Evolutionary conservation across 116 monocot species (phyloP).

Genomic region (Iris pallida): DNA sequence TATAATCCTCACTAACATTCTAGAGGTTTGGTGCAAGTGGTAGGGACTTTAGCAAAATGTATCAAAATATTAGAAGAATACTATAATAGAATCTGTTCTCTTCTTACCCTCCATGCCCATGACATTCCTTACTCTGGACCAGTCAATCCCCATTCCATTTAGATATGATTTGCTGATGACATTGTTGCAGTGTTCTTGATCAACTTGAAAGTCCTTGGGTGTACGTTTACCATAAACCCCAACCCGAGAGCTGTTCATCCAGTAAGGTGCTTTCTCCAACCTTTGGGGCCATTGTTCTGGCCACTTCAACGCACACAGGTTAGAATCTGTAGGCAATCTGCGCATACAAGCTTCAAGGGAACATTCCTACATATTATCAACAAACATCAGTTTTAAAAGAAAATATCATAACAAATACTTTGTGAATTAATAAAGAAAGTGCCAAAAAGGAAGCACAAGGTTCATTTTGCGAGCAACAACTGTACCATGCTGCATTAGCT

Average conservation of each 20-base stretch:
- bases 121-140: slow-evolving; percentile 25
- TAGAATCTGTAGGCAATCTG: slow-evolving; percentile 33
- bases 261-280: slow-evolving; percentile 42
- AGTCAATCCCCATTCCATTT: slow-evolving; percentile 52
- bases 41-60: too few relatives aligned
- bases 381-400: neutral
- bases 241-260: slow-evolving; percentile 36
- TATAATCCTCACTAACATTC: too few relatives aligned
- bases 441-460: neutral
- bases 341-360: slow-evolving; percentile 57
- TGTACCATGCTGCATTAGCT: slow-evolving; percentile 79
- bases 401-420: neutral
- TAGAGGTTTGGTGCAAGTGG: too few relatives aligned
- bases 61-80: too few relatives aligned
- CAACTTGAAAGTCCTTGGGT: slow-evolving; percentile 45
- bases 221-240: slow-evolving; percentile 66
- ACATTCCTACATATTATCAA: slow-evolving; percentile 33
- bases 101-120: too few relatives aligned
- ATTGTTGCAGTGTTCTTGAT: slow-evolving; percentile 47
- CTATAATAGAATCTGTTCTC: too few relatives aligned
- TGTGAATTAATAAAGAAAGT: neutral
- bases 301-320: slow-evolving; percentile 37
- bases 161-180: slow-evolving; percentile 52
- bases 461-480: neutral
- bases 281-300: slow-evolving; percentile 52